These are phyloP conservation scores for Kurtzmaniella quercitrusa DNA, from an alignment of 1,139 yeast genomes.

Conservation along the genomic window DNA sequence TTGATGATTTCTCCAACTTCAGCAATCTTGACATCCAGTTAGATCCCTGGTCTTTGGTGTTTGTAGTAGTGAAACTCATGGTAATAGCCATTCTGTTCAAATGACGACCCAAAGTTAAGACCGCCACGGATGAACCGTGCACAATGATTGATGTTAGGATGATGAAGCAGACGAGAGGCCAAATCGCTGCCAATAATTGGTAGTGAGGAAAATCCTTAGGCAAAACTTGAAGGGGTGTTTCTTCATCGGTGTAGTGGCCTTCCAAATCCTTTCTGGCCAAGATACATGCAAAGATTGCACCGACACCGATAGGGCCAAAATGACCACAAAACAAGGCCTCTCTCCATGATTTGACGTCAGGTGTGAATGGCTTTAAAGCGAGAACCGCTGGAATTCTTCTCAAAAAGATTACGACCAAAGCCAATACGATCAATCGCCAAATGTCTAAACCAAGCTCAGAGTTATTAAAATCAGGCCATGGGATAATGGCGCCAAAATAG, in stretches of 20 bases:
- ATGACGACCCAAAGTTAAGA: slow-evolving; percentile 81
- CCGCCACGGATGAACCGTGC: slow-evolving; percentile 97
- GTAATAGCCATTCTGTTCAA: slow-evolving; percentile 91
- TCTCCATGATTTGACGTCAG: slow-evolving; percentile 91
- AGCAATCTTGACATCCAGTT: slow-evolving; percentile 90
- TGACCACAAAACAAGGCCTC: slow-evolving; percentile 96
- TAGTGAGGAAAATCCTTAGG: slow-evolving; percentile 62
- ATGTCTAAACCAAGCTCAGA: slow-evolving; percentile 62
- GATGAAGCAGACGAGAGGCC: slow-evolving; percentile 89
- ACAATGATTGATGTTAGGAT: slow-evolving; percentile 85
- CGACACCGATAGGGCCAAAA: slow-evolving; percentile 98
- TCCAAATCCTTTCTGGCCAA: slow-evolving; percentile 80
- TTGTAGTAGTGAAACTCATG: slow-evolving; percentile 75
- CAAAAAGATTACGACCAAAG: slow-evolving; percentile 77
- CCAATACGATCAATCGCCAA: slow-evolving; percentile 82
- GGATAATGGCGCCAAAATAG: slow-evolving; percentile 90
- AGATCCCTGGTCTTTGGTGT: slow-evolving; percentile 57
- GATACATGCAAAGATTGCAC: slow-evolving; percentile 89
- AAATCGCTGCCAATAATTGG: slow-evolving; percentile 67
- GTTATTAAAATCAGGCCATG: slow-evolving; percentile 83
- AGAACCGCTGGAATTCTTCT: slow-evolving; percentile 88
- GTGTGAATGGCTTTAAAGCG: slow-evolving; percentile 74
- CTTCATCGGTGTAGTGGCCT: slow-evolving; percentile 46
- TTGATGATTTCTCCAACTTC: slow-evolving; percentile 63
- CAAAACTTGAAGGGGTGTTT: slow-evolving; percentile 54